These are phyloP conservation scores for Aspergillus sp. DNA, from an alignment of 2,329 filamentous ascomycete species.

Conservation along the genomic window DNA sequence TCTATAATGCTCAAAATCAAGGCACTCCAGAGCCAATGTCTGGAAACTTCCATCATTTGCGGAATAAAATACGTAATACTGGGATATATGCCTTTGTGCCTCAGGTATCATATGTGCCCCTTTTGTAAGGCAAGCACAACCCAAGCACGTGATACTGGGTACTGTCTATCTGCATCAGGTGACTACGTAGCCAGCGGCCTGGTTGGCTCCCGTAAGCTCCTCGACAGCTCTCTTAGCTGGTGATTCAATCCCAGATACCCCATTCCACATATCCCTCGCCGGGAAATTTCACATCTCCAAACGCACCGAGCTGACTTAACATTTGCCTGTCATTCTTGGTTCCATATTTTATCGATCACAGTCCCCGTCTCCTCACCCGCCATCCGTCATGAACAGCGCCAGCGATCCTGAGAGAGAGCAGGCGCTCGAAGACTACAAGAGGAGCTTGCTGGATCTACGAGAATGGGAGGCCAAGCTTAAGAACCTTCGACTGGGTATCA, in stretches of 20 bases:
- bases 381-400: conserved; percentile 32
- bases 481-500: conserved; percentile 88
- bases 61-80: too few relatives aligned
- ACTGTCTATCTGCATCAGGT: conserved; percentile 5
- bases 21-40: too few relatives aligned
- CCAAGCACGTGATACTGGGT: too few relatives aligned
- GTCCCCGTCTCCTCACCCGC: conserved; percentile 5
- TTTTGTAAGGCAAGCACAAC: too few relatives aligned
- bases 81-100: too few relatives aligned
- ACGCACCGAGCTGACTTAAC: too few relatives aligned
- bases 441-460: conserved; percentile 84
- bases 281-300: too few relatives aligned
- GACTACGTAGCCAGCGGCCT: conserved; percentile 2
- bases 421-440: conserved; percentile 73
- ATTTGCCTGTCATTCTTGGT: not conserved
- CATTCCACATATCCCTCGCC: too few relatives aligned
- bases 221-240: conserved; percentile 21
- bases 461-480: conserved; percentile 99
- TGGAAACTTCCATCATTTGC: too few relatives aligned
- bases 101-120: too few relatives aligned
- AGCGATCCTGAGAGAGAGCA: conserved; percentile 55
- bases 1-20: too few relatives aligned
- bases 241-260: too few relatives aligned
- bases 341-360: not conserved
- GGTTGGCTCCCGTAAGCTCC: conserved; percentile 14